A percentile compares a stretch with the other conserved stretches of the same genome.
Conservation (phyloP, 1,284 basidiomycete genomes). For the Cystobasidium pallidum region DNA sequence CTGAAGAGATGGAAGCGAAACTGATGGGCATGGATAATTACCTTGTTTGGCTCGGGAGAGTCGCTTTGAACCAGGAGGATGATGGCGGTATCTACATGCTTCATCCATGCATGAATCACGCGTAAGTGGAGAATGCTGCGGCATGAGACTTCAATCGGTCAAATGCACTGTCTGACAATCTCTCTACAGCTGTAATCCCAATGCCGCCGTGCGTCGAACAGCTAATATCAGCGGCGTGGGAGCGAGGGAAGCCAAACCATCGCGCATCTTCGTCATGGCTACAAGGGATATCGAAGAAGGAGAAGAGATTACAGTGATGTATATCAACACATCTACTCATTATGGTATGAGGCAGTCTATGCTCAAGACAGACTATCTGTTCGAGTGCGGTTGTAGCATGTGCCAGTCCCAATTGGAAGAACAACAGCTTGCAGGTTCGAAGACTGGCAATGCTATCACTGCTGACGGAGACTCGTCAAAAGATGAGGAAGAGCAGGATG, state of each 20-base stretch:
- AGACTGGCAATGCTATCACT: neutral
- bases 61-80: slow-evolving; percentile 44
- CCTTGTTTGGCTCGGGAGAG: slow-evolving; percentile 33
- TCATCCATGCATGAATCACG: slow-evolving; percentile 44
- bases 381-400: slow-evolving; percentile 33
- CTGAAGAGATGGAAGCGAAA: slow-evolving; percentile 29
- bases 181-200: slow-evolving; percentile 27
- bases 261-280: slow-evolving; percentile 39
- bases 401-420: slow-evolving; percentile 19
- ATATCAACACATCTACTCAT: slow-evolving; percentile 14
- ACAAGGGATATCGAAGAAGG: slow-evolving; percentile 32
- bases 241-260: slow-evolving; percentile 42
- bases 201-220: slow-evolving; percentile 37
- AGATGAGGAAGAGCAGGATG: slow-evolving; percentile 18
- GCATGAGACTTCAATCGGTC: neutral
- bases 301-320: slow-evolving; percentile 44
- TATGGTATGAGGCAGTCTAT: slow-evolving; percentile 14
- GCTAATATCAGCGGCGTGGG: slow-evolving; percentile 18
- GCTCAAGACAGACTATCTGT: slow-evolving; percentile 37
- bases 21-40: slow-evolving; percentile 40
- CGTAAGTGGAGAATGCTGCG: no score
- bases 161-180: neutral
- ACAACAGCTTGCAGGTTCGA: neutral
- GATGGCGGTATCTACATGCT: slow-evolving; percentile 43
- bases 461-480: neutral